Evolutionary conservation across 805 yeast species (phyloP), one percentile per base, ranked within the genome.

Genomic region (Pichia deserticola): DNA sequence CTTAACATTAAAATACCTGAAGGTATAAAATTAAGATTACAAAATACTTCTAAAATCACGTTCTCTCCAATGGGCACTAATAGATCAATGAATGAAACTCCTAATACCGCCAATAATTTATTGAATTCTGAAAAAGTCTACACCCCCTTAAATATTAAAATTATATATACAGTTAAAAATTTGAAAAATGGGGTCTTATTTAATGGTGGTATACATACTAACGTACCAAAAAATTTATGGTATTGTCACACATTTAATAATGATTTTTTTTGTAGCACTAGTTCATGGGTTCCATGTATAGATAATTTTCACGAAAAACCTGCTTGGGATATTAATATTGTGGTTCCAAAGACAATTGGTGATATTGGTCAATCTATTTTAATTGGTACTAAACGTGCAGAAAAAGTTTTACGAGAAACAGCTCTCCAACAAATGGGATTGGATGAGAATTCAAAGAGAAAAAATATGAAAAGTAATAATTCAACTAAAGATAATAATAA

Each of bases 201-300:
- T 63, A 81, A 82, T 36, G 86, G 88, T 13, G 81, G 82, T 10
- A 63, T 66, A 10, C 71, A 75, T 43, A 70, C 82, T 1, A 71
- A 73, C 54, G 63, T 73, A 51, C 67, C 73, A 15, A 64, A 63
- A 47, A 65, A 70, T 36, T 67, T 69, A 43, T 89, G 96, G 95
- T 93, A 84, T 60, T 95, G 88, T 2, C 89, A 86, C 65, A 92
- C 98, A 0, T 73, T 79, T 1, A 90, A 92, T 60, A 75, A 87
- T 5, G 89, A 88, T 32, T 67, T 83, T 42, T 88, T 89, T 15
- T 75, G 85, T 4, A 79, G 93, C 13, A 86, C 98, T 0, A 87
- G 96, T 3, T 84, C 89, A n/a, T 93, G 99, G 99, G 86, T 93
- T 44, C 99, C 99, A 0, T 93, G 99, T 62, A 76, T 93, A 6